Conservation (phyloP, 2,329 filamentous ascomycete genomes). For the Cladosporium sp. region DNA sequence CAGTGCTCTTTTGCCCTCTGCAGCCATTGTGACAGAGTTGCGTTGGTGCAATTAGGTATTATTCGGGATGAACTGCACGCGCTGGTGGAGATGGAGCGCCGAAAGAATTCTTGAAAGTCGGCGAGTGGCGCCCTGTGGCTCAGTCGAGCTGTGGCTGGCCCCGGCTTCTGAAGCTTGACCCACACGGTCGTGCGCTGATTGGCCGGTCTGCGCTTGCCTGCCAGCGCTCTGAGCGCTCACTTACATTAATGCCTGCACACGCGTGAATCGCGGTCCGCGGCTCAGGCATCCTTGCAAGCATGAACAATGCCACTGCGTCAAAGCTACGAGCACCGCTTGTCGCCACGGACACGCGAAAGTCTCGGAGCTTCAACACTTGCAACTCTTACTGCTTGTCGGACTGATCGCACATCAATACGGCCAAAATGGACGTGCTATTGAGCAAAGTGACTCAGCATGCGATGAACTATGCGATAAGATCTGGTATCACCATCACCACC, state of each 20-base stretch:
- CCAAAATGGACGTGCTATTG: conserved; percentile 65
- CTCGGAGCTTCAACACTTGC: no score
- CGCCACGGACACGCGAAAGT: no score
- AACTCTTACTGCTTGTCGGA: no score
- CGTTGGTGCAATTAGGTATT: background rate
- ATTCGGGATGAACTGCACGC: background rate
- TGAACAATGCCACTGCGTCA: no score
- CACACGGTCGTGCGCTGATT: background rate
- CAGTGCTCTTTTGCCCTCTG: conserved; percentile 31
- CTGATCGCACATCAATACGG: background rate
- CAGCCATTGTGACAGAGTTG: conserved; percentile 14
- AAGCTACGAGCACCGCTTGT: no score
- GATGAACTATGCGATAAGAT: conserved; percentile 86
- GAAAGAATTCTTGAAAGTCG: conserved; percentile 1
- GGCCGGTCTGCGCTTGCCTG: background rate
- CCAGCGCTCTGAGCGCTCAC: background rate
- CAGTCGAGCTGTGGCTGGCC: background rate
- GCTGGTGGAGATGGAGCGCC: background rate
- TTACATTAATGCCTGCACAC: background rate
- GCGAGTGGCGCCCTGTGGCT: conserved; percentile 4
- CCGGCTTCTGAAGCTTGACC: background rate
- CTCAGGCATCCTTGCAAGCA: conserved; percentile 9
- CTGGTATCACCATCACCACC: conserved; percentile 78
- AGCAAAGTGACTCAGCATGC: conserved; percentile 67
- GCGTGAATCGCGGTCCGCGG: background rate